Base-by-base conservation (phyloP, 2,329 filamentous ascomycete species). In the Fusarium duplospermum region DNA sequence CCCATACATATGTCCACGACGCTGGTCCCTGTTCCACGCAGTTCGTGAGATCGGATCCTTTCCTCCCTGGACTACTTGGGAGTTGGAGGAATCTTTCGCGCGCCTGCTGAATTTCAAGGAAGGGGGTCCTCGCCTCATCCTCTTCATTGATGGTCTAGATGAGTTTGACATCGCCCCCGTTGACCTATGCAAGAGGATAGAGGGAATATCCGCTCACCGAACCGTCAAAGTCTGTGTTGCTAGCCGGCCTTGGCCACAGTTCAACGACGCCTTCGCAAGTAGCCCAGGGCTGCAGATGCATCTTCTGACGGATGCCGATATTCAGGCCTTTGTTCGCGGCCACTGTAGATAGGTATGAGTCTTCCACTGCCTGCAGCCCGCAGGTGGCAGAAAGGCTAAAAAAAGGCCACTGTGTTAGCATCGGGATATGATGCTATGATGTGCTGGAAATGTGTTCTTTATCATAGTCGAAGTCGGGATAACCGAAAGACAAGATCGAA, bases 131-230 rank as follows among this genome's bases (percentile, higher is more conserved):
- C 54, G 35, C 14, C 40, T 64, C 1, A 29, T 60, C 16, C 10
- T 69, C 6, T 69, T 69, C 24, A 52, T 69, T n/a, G 62, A 69
- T 36, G 62, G 67, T 5, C 38, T 66, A 1, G 62, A 66, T 36
- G 62, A 66, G 33, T 69, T 69, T 24, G 38, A 62, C 11, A 22
- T 54, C 9, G 33, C 62, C 3, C 67, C 40, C 6, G 8, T 62
- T 13, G 20, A 65, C n/a, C 11, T 66, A 6, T 65, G 62, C 14
- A 16, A 20, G 2, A n/a, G 22, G 14, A 47, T 68, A 47, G 29
- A 40, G 10, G 16, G 38, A 6, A 62, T 64, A 27, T 29, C 54
- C 3, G 20, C 20, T 14, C 54, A 57, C 36, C 5, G 5, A 1
- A 20, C 16, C 8, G 33, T 62, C 61, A 68, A 68, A 42, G 11